These are phyloP conservation scores for Exserohilum turcica DNA, from an alignment of 2,329 filamentous ascomycete genomes.

Conservation along the genomic window DNA sequence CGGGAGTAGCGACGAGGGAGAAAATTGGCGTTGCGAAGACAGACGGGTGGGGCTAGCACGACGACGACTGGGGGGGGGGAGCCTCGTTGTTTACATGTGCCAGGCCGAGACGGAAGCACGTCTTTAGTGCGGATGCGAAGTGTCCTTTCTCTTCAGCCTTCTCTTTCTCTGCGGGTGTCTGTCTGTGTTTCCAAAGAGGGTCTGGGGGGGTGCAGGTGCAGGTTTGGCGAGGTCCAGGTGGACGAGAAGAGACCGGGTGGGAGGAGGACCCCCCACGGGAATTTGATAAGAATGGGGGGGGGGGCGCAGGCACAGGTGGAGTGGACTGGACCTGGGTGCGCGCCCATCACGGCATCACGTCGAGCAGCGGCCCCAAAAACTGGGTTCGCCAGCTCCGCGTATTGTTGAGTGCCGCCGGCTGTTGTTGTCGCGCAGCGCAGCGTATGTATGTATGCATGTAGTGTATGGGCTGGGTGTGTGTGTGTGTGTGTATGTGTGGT, in stretches of 20 bases:
- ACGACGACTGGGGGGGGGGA: conserved; percentile 3
- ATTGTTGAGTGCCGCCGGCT: conserved; percentile 7
- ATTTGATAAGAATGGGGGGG: conserved; percentile 22
- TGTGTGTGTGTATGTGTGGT: neutral
- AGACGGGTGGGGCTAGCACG: conserved; percentile 13
- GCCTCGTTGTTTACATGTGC: conserved; percentile 10
- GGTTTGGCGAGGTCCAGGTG: conserved; percentile 12
- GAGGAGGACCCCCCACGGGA: conserved; percentile 21
- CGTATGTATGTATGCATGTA: too few species aligned
- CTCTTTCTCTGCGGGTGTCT: too few species aligned
- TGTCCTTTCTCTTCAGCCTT: too few species aligned
- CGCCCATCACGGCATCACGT: too few species aligned
- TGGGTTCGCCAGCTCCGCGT: conserved; percentile 7
- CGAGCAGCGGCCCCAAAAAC: conserved; percentile 2
- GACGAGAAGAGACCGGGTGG: conserved; percentile 16
- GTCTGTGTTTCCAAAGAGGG: conserved; percentile 13
- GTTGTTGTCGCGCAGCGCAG: too few species aligned
- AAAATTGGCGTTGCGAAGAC: conserved; percentile 15
- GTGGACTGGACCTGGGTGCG: too few species aligned
- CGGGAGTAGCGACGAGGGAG: conserved; percentile 15
- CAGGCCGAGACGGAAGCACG: neutral
- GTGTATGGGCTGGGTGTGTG: neutral
- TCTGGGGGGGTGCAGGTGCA: conserved; percentile 9
- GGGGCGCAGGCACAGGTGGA: too few species aligned
- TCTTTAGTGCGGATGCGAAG: neutral